These are phyloP conservation scores for Capsicum baccatum DNA, from an alignment of 257 asterid species.

Conservation along the genomic window DNA sequence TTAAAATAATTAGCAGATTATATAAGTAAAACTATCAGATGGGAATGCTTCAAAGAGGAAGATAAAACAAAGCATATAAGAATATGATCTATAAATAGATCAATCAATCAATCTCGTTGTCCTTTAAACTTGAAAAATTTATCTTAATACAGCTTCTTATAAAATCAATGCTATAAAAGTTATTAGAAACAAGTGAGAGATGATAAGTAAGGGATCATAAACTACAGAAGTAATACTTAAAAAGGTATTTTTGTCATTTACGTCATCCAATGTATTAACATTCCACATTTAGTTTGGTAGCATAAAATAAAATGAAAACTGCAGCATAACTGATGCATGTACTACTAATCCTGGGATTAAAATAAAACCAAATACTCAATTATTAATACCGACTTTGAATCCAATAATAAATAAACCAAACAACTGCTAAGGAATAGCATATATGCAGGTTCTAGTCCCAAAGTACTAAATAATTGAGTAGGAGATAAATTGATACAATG, in stretches of 20 bases:
- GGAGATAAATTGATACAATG: neutral
- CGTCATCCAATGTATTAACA: neutral
- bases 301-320: neutral
- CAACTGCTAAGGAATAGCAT: neutral
- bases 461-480: neutral
- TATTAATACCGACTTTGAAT: neutral
- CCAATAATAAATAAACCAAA: neutral
- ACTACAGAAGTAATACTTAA: neutral
- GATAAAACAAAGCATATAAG: neutral
- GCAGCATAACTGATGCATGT: neutral
- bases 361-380: neutral
- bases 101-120: neutral
- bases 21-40: neutral
- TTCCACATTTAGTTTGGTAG: neutral
- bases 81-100: neutral
- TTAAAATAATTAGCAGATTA: neutral
- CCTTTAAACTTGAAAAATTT: neutral
- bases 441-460: neutral
- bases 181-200: neutral
- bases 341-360: neutral
- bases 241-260: neutral
- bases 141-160: neutral
- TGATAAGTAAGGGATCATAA: neutral
- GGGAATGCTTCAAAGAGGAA: neutral
- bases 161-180: neutral